These are phyloP conservation scores for Mycena capillaripes DNA, from an alignment of 768 basidiomycete genomes.

Conservation along the genomic window DNA sequence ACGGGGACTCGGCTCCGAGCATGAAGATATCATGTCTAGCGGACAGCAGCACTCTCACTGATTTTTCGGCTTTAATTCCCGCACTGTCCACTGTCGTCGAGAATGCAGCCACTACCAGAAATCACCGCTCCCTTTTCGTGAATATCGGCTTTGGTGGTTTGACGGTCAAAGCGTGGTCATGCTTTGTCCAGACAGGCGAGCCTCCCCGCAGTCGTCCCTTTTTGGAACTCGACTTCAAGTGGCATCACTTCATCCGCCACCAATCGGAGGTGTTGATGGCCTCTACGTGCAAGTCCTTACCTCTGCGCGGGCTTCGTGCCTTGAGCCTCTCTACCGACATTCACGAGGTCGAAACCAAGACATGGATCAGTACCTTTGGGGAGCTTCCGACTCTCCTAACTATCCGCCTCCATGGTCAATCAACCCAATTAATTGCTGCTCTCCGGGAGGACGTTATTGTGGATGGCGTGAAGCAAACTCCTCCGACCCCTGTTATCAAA, in stretches of 20 bases:
- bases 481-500: slow-evolving; percentile 2
- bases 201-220: slow-evolving; percentile 27
- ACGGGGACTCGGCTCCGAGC: not conserved
- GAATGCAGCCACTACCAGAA: not conserved
- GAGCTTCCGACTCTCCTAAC: slow-evolving; percentile 43
- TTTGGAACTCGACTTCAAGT: slow-evolving; percentile 43
- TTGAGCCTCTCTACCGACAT: slow-evolving; percentile 41
- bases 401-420: slow-evolving; percentile 39
- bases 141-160: slow-evolving; percentile 16
- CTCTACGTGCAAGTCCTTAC: slow-evolving; percentile 41
- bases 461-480: slow-evolving; percentile 31
- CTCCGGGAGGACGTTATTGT: slow-evolving; percentile 39
- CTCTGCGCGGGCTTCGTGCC: slow-evolving; percentile 41
- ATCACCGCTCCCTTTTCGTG: slow-evolving; percentile 8
- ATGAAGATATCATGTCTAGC: slow-evolving; percentile 16
- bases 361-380: slow-evolving; percentile 46
- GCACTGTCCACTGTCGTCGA: slow-evolving; percentile 15
- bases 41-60: not conserved
- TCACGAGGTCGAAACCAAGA: slow-evolving; percentile 32
- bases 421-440: slow-evolving; percentile 41
- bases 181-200: slow-evolving; percentile 4
- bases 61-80: slow-evolving; percentile 7
- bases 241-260: slow-evolving; percentile 33
- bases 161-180: slow-evolving; percentile 24
- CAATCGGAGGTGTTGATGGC: slow-evolving; percentile 32